Base-by-base conservation (phyloP, 164 flowering plant genomes). In the Magnolia changhungtana region DNA sequence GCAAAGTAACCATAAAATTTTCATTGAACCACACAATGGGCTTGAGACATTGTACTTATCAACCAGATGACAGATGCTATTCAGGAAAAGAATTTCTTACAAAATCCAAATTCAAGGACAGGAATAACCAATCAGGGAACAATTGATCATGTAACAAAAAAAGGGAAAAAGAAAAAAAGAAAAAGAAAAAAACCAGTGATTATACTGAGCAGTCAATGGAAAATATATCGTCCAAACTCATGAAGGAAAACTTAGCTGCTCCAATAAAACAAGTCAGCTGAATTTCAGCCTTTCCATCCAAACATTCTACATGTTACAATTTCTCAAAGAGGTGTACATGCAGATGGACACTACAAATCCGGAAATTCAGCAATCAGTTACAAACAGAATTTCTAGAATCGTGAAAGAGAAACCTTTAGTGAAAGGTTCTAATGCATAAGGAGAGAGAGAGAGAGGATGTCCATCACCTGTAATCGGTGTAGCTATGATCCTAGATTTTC, bases 1-100 rank as follows among this genome's bases (percentile, higher is more conserved):
- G 88, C 14, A 67, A 67, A 13, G 27, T 13, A 4, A 67, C 49
- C 16, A 18, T 27, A 27, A 67, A 31, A 67, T 67, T 67, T 29
- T 67, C 71, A 67, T 14, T 11, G 31, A 67, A 67, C 29, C 45
- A 29, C 19, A 67, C 1, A 19, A 19, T 16, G 45, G n/a, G 19
- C 10, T 11, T 11, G 50, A 31, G 50, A 67, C 8, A 67, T 27
- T 2, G 50, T 6, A 31, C 7, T 4, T 11, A 14, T 9, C 18
- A 18, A 19, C 50, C 7, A 24, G 31, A 19, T 20, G 27, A 65
- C 18, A 55, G 61, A 55, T 55, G 18, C 61, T 55, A 13, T 16
- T 10, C 45, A 37, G 45, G 45, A 37, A 37, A 37, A 37, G 45
- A 37, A 37, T 37, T 37, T 55, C 13, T 55, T 4, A 16, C 61